A percentile compares a stretch with the other conserved stretches of the same genome.
Evolutionary conservation across 176 grass and related monocot species (phyloP).

Genomic region (Pontederia paniculata): DNA sequence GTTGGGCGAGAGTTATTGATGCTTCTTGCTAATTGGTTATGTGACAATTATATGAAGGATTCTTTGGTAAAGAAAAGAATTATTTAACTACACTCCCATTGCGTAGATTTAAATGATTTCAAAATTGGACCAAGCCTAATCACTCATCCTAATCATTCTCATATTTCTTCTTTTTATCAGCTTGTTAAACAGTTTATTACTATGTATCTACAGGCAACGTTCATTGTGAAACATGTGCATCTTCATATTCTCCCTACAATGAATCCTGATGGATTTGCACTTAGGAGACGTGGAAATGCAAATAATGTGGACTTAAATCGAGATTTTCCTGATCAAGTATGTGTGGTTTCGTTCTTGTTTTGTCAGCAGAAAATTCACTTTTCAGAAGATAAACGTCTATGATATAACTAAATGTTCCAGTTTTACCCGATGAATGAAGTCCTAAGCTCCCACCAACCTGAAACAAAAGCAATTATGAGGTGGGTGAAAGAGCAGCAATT

Average conservation of each 20-base stretch:
- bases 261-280: slow-evolving; percentile 97
- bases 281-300: slow-evolving; percentile 86
- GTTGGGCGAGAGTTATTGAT: slow-evolving; percentile 91
- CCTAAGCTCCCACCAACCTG: slow-evolving; percentile 57
- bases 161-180: neutral
- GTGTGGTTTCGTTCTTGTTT: neutral
- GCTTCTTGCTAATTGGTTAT: slow-evolving; percentile 79
- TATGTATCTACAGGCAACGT: slow-evolving; percentile 57
- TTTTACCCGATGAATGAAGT: slow-evolving; percentile 71
- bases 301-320: slow-evolving; percentile 86
- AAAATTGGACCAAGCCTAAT: too few species aligned
- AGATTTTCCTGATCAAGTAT: slow-evolving; percentile 94
- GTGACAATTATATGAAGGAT: slow-evolving; percentile 78
- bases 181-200: too few species aligned
- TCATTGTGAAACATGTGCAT: slow-evolving; percentile 76
- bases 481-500: slow-evolving; percentile 72
- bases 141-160: neutral
- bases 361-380: neutral
- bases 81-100: too few species aligned
- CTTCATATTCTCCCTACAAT: slow-evolving; percentile 91
- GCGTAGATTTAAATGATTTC: too few species aligned
- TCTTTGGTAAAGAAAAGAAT: slow-evolving; percentile 33
- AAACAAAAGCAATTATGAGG: slow-evolving; percentile 88
- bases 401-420: slow-evolving; percentile 24
- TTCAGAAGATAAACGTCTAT: slow-evolving; percentile 8